Evolutionary conservation across 1,139 yeast genomes (phyloP).

Genomic region (Blastobotrys arbuscula): DNA sequence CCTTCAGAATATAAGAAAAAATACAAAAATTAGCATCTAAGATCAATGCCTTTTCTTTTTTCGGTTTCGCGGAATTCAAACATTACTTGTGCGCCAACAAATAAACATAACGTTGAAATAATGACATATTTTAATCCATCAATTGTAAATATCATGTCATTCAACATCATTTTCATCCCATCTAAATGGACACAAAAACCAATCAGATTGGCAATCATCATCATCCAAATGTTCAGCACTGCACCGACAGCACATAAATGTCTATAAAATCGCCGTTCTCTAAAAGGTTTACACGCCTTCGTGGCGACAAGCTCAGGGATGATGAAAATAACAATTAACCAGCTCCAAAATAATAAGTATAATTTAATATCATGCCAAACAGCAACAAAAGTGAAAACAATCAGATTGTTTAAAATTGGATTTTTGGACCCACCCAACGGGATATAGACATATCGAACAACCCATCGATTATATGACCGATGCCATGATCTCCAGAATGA

Average conservation of each 20-base stretch:
- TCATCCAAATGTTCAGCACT: constrained; percentile 87
- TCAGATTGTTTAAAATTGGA: constrained; percentile 61
- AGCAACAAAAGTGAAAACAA: constrained; percentile 96
- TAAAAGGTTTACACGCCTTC: constrained; percentile 21
- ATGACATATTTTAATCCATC: constrained; percentile 63
- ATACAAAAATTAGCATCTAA: constrained; percentile 54
- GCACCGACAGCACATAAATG: constrained; percentile 84
- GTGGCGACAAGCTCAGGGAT: constrained; percentile 83
- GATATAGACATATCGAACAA: constrained; percentile 68
- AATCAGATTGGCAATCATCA: constrained; percentile 94
- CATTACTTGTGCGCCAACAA: constrained; percentile 89
- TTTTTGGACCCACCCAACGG: constrained; percentile 83
- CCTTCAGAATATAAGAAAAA: constrained; percentile 74
- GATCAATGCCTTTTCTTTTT: constrained; percentile 72
- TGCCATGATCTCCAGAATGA: constrained; percentile 99
- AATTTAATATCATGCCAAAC: constrained; percentile 97
- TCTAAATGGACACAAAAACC: constrained; percentile 93
- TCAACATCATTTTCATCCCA: constrained; percentile 63
- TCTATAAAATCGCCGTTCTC: constrained; percentile 44
- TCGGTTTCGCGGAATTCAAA: constrained; percentile 87
- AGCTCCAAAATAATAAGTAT: constrained; percentile 86
- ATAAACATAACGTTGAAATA: constrained; percentile 59
- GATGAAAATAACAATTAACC: constrained; percentile 82
- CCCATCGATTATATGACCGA: constrained; percentile 87
- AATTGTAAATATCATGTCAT: constrained; percentile 64